Conservation (phyloP, 1,284 basidiomycete genomes). For the Puccinia coronata region DNA sequence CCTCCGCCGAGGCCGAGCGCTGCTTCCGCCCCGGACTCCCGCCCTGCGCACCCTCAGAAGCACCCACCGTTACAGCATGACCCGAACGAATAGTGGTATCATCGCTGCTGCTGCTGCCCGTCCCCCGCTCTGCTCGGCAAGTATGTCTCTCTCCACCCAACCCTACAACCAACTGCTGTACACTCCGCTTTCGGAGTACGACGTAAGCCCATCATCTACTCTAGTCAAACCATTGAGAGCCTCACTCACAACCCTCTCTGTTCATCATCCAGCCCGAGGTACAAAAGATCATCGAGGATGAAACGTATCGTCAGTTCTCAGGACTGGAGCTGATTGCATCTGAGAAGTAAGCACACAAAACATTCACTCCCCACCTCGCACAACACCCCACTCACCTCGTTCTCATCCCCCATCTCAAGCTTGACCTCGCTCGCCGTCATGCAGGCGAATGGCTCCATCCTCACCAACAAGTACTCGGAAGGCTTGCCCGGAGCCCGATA, state of each 20-base stretch:
- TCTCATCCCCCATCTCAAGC: constrained; percentile 64
- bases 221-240: neutral
- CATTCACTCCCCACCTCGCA: constrained; percentile 2
- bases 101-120: neutral
- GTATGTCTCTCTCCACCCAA: constrained; percentile 19
- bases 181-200: constrained; percentile 35
- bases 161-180: constrained; percentile 35
- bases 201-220: constrained; percentile 10
- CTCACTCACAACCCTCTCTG: neutral
- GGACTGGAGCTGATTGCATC: constrained; percentile 96
- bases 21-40: too few relatives aligned
- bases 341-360: constrained; percentile 66
- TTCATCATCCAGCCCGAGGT: constrained; percentile 38
- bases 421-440: constrained; percentile 89
- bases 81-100: too few relatives aligned
- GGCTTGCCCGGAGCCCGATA: constrained; percentile 79
- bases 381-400: constrained; percentile 59
- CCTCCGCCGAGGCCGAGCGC: too few relatives aligned
- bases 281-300: constrained; percentile 39
- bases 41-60: too few relatives aligned
- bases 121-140: neutral
- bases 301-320: constrained; percentile 74
- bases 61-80: too few relatives aligned
- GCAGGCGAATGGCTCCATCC: constrained; percentile 97
- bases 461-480: constrained; percentile 62